phyloP scores from a whole-genome alignment of 1,284 basidiomycete genomes.

The Cystodermella granulosa region DNA sequence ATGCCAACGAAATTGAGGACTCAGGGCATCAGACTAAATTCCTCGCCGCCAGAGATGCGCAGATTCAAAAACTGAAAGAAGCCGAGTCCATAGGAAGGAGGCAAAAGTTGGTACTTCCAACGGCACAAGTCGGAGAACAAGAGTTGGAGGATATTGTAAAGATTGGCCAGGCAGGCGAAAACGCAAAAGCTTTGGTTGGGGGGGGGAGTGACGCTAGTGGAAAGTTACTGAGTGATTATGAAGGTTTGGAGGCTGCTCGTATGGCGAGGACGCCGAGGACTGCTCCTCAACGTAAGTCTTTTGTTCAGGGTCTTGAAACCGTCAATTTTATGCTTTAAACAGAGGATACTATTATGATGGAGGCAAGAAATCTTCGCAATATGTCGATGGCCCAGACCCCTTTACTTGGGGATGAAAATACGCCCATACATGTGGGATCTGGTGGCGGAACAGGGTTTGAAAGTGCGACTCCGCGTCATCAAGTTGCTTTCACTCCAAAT shows the following conservation, averaged over 20 bases:
- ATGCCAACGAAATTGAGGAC: slow-evolving; percentile 59
- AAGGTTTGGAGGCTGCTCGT: slow-evolving; percentile 78
- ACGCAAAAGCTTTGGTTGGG: slow-evolving; percentile 76
- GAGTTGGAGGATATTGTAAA: slow-evolving; percentile 99
- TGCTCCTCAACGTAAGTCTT: slow-evolving; percentile 77
- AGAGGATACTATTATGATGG: slow-evolving; percentile 92
- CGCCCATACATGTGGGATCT: slow-evolving; percentile 72
- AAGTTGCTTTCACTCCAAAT: slow-evolving; percentile 89
- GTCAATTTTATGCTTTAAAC: slow-evolving; percentile 10
- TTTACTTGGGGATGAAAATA: slow-evolving; percentile 93
- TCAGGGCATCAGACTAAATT: slow-evolving; percentile 81
- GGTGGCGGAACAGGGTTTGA: slow-evolving; percentile 84
- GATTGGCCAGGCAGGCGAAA: slow-evolving; percentile 90
- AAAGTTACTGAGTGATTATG: slow-evolving; percentile 86
- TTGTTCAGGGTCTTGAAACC: slow-evolving; percentile 5
- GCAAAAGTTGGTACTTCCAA: slow-evolving; percentile 80
- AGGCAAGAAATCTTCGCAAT: slow-evolving; percentile 91
- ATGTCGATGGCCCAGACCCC: slow-evolving; percentile 92
- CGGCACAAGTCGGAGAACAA: slow-evolving; percentile 90
- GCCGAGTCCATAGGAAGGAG: slow-evolving; percentile 91
- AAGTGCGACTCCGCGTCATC: slow-evolving; percentile 84
- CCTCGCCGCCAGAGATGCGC: slow-evolving; percentile 87
- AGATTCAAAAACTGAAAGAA: slow-evolving; percentile 95
- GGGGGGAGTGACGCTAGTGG: slow-evolving; percentile 82
- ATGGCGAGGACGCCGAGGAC: slow-evolving; percentile 92